Evolutionary conservation across 1,139 yeast genomes (phyloP), one percentile per base, ranked within the genome.

Genomic region (Nakaseomyces nivariensis): DNA sequence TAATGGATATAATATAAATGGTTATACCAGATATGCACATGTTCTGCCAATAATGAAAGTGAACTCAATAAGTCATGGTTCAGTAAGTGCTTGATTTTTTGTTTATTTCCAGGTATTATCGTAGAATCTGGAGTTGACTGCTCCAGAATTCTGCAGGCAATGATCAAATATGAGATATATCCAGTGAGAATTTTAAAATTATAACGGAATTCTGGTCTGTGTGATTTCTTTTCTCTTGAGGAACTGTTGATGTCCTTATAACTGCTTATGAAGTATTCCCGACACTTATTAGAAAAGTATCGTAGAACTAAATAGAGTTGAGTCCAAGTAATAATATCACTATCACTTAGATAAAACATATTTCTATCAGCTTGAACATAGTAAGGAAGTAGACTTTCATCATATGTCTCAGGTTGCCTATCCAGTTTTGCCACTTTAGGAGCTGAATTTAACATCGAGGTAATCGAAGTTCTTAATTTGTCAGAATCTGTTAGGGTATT

Each of bases 241-340:
- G 5, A n/a, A 29, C 27, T 27, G 17, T 5, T 25, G 5, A 26
- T 26, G 13, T 38, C 43, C 24, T 41, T 29, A 29, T 29, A 29
- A 29, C 44, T 41, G 4, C 25, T 41, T 4, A 29, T 8, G 25
- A 41, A 27, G 25, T 17, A 41, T 41, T 41, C 44, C 10, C 34
- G 22, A 7, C 34, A 27, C 13, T 29, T 41, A 13, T 41, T 29
- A 4, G 34, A 29, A n/a, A 27, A 27, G 13, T 41, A 34, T 11
- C 34, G 22, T 5, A 41, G 34, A 4, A 41, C 44, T 9, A 41
- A 43, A 41, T 26, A 38, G 1, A 46, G 32, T 37, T 38, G 45
- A 17, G 32, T 24, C 45, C 48, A 41, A 10, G 37, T 77, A 77
- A 29, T 59, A 5, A 36, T 34, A 10, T 45, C 47, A 24, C 36